A percentile compares a stretch with the other conserved stretches of the same genome.
phyloP scores from a whole-genome alignment of 2,329 filamentous ascomycete species.

The Ceratocystis alfenasii region DNA sequence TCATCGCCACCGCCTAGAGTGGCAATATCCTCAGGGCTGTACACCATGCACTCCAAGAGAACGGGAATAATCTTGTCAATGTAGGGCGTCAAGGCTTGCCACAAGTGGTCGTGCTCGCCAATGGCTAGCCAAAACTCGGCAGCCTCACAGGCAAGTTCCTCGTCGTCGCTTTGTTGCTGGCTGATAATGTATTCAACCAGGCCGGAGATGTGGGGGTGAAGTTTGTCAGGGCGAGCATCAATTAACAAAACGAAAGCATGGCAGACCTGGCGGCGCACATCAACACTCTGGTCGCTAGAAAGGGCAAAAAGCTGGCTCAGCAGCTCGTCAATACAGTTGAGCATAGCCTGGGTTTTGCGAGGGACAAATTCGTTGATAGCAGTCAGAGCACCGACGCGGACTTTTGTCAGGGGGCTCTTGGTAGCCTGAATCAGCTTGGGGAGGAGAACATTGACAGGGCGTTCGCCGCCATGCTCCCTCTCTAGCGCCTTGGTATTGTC shows the following conservation, averaged over 20 bases:
- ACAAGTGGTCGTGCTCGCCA: slow-evolving; percentile 73
- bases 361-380: slow-evolving; percentile 88
- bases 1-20: slow-evolving; percentile 72
- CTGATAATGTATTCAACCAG: slow-evolving; percentile 86
- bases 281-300: slow-evolving; percentile 61
- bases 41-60: slow-evolving; percentile 88
- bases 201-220: slow-evolving; percentile 74
- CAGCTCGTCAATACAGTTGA: slow-evolving; percentile 68
- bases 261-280: slow-evolving; percentile 87
- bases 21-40: slow-evolving; percentile 84
- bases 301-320: slow-evolving; percentile 73
- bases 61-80: slow-evolving; percentile 80
- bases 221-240: slow-evolving; percentile 79
- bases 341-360: slow-evolving; percentile 68
- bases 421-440: slow-evolving; percentile 86
- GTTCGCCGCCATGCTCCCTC: slow-evolving; percentile 75
- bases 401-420: slow-evolving; percentile 59
- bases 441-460: slow-evolving; percentile 76
- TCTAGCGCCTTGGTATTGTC: slow-evolving; percentile 82
- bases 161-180: slow-evolving; percentile 78
- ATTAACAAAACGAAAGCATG: slow-evolving; percentile 86
- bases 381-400: slow-evolving; percentile 67
- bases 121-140: slow-evolving; percentile 96
- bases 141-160: slow-evolving; percentile 83
- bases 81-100: slow-evolving; percentile 63